Evolutionary conservation across 805 yeast genomes (phyloP).

Genomic region (Candida yuanshanica): DNA sequence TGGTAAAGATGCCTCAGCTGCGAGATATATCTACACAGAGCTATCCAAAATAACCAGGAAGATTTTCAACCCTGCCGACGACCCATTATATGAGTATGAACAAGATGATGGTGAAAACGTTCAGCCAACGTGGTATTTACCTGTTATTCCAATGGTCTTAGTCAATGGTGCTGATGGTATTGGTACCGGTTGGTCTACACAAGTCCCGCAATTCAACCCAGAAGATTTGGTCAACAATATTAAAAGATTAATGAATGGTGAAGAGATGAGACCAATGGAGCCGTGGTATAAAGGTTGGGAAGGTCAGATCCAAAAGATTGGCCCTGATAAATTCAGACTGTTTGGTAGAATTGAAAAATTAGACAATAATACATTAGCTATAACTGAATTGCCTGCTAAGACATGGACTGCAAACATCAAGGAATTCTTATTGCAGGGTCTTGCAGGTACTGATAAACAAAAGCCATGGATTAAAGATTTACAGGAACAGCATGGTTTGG

Average conservation of each 20-base stretch:
- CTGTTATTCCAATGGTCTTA: conserved; percentile 89
- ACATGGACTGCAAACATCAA: conserved; percentile 92
- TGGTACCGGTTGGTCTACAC: conserved; percentile 98
- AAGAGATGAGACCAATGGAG: conserved; percentile 62
- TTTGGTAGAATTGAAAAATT: conserved; percentile 77
- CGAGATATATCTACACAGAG: conserved; percentile 92
- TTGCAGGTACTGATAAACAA: conserved; percentile 68
- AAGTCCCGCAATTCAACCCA: conserved; percentile 88
- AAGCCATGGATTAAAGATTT: conserved; percentile 89
- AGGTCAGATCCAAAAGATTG: conserved; percentile 65
- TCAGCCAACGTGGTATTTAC: conserved; percentile 94
- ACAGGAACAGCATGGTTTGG: conserved; percentile 88
- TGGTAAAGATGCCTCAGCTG: conserved; percentile 98
- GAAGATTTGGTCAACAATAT: conserved; percentile 72
- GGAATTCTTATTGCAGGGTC: conserved; percentile 70
- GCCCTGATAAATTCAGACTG: conserved; percentile 64
- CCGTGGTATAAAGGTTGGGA: conserved; percentile 98
- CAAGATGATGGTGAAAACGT: conserved; percentile 92
- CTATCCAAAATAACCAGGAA: conserved; percentile 67
- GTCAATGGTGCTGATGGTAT: conserved; percentile 98
- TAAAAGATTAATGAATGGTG: conserved; percentile 64
- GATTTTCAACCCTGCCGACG: conserved; percentile 76
- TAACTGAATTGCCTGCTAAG: conserved; percentile 87
- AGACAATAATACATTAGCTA: conserved; percentile 76
- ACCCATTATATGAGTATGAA: conserved; percentile 67